Evolutionary conservation across 2,329 filamentous ascomycete species (phyloP).

Genomic region (Pyrenophora tritici-repentis): DNA sequence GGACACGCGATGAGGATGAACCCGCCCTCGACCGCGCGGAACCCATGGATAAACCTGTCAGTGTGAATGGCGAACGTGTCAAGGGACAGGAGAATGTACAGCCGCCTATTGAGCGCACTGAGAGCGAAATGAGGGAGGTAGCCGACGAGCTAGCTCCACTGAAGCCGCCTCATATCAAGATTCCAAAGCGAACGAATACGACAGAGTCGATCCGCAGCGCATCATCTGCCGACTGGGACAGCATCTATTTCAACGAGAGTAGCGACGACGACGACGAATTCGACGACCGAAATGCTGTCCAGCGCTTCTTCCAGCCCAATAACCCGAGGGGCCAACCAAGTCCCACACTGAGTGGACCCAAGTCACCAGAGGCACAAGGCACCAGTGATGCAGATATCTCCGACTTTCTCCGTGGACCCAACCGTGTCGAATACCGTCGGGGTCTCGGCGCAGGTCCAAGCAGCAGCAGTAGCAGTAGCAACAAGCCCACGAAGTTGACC

Average conservation of each 20-base stretch:
- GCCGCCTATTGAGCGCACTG: constrained; percentile 48
- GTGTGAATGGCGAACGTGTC: constrained; percentile 69
- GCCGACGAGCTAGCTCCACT: constrained; percentile 47
- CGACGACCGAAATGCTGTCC: constrained; percentile 45
- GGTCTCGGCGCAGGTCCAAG: constrained; percentile 43
- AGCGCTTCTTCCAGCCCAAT: constrained; percentile 43
- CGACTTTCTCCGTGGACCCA: constrained; percentile 37
- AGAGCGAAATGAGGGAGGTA: constrained; percentile 57
- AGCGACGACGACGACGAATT: constrained; percentile 54
- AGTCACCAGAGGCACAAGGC: constrained; percentile 32
- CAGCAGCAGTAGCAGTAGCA: constrained; percentile 1
- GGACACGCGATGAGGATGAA: constrained; percentile 70
- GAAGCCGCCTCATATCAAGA: constrained; percentile 28
- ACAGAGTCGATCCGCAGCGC: constrained; percentile 40
- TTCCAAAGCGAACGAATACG: constrained; percentile 31
- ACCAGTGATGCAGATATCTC: constrained; percentile 50
- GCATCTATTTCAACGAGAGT: constrained; percentile 54
- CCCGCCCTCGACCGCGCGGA: constrained; percentile 71
- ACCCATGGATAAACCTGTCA: constrained; percentile 60
- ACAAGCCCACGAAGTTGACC: constrained; percentile 15
- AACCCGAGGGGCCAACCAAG: constrained; percentile 24
- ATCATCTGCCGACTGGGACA: constrained; percentile 55
- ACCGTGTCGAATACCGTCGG: constrained; percentile 45
- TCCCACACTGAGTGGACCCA: constrained; percentile 19
- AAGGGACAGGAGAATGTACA: constrained; percentile 50